A percentile compares a stretch with the other conserved stretches of the same genome.
Conservation (phyloP, 108 stramenopile genomes). For the Thalassiosira profunda region DNA sequence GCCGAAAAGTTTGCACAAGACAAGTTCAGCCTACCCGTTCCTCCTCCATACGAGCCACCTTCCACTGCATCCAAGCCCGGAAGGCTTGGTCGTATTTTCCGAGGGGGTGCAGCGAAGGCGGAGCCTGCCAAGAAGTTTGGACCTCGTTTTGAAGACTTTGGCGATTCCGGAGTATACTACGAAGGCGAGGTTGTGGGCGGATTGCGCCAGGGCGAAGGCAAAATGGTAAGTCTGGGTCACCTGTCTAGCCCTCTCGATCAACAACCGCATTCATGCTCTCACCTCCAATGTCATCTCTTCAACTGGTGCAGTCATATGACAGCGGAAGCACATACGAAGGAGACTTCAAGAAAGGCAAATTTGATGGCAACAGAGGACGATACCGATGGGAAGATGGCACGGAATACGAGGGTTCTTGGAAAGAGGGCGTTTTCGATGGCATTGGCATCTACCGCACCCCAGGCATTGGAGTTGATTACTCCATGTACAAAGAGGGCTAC, state of each 20-base stretch:
- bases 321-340: background rate
- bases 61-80: too few species aligned
- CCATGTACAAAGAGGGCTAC: background rate
- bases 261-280: too few species aligned
- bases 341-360: background rate
- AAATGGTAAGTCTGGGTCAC: too few species aligned
- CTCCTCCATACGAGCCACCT: too few species aligned
- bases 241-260: too few species aligned
- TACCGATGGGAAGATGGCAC: conserved; percentile 4
- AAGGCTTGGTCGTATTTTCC: too few species aligned
- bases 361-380: background rate
- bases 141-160: background rate
- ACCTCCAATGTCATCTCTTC: too few species aligned
- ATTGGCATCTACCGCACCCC: background rate
- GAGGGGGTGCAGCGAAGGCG: background rate
- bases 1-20: conserved; percentile 9
- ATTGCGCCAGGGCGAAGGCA: background rate
- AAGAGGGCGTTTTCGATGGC: background rate
- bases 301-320: too few species aligned
- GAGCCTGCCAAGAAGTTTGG: background rate
- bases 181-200: background rate
- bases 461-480: background rate
- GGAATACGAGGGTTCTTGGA: conserved; percentile 1
- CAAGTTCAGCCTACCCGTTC: conserved; percentile 2
- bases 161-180: background rate